These are phyloP conservation scores for Hymenoscyphus salicellus DNA, from an alignment of 2,329 filamentous ascomycete genomes.

Conservation along the genomic window DNA sequence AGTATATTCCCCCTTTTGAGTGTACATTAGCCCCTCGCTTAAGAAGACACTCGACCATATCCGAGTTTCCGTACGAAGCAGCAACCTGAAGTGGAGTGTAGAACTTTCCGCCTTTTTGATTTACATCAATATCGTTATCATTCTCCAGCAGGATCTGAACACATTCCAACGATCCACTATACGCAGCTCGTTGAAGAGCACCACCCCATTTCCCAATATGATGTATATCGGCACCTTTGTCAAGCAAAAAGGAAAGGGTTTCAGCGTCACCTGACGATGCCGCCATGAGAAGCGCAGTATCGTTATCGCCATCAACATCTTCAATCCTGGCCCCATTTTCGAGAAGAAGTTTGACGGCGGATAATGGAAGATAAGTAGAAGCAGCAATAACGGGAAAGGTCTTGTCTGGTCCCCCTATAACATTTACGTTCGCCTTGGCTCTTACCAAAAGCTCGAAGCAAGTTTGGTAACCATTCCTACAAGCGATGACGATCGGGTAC, in stretches of 20 bases:
- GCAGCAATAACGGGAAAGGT: background rate
- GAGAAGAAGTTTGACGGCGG: background rate
- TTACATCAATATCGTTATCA: constrained; percentile 8
- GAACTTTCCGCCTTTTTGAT: background rate
- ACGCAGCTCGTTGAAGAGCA: background rate
- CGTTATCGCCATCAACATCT: constrained; percentile 2
- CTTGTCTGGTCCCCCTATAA: background rate
- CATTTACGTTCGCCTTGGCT: constrained; percentile 1
- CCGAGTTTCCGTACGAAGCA: background rate
- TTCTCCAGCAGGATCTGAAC: background rate
- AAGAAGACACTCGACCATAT: background rate
- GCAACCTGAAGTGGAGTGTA: constrained; percentile 2
- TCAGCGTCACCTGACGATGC: background rate
- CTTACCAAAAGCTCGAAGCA: background rate
- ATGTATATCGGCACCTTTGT: constrained; percentile 5
- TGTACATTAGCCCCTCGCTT: constrained; percentile 6
- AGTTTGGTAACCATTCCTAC: background rate
- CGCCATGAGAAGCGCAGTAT: background rate
- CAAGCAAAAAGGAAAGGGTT: background rate
- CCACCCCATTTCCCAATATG: constrained; percentile 6
- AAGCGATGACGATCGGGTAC: background rate
- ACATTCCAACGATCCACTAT: background rate
- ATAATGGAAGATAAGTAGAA: background rate
- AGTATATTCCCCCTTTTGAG: constrained; percentile 2
- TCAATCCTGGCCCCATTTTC: background rate